Percentiles rank a stretch among this genome's conserved stretches.
Evolutionary conservation across 208 protist species (phyloP).

Genomic region (Leishmania mexicana): DNA sequence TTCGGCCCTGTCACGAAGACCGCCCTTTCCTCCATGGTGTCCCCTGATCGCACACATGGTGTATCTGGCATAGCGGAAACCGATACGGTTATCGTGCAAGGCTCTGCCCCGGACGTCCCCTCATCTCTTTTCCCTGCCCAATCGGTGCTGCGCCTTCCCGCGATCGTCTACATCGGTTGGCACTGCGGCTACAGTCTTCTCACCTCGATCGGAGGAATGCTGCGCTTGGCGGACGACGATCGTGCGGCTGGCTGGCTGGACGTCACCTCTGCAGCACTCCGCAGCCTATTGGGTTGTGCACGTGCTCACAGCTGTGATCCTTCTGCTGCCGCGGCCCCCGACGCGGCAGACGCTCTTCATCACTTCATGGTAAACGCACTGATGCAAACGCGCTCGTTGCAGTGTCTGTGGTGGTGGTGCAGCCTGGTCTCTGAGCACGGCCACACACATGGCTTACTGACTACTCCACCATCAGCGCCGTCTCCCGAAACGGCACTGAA

Average conservation of each 20-base stretch:
- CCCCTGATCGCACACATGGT: not conserved
- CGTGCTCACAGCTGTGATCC: not conserved
- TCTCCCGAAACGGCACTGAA: not conserved
- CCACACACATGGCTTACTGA: not conserved
- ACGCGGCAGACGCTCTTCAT: not conserved
- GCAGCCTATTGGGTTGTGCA: constrained; percentile 1
- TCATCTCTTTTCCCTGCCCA: constrained; percentile 4
- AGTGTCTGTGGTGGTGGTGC: constrained; percentile 34
- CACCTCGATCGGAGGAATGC: not conserved
- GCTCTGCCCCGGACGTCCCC: not conserved
- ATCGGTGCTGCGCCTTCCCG: constrained; percentile 7
- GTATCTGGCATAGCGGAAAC: not conserved
- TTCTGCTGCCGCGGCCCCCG: not conserved
- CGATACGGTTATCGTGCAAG: not conserved
- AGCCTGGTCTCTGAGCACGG: constrained; percentile 13
- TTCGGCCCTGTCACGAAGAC: not conserved
- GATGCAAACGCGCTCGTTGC: not conserved
- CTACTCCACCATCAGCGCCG: not conserved
- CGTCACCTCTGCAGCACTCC: constrained; percentile 16
- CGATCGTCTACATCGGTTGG: constrained; percentile 22
- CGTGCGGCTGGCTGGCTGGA: constrained; percentile 20
- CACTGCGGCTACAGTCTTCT: constrained; percentile 18
- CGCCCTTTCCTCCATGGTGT: not conserved
- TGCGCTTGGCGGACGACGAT: constrained; percentile 11
- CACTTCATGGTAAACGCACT: not conserved